Percentiles rank a stretch among this genome's conserved stretches.
Evolutionary conservation across 2,329 filamentous ascomycete genomes (phyloP).

Genomic region (Thelonectria olida): DNA sequence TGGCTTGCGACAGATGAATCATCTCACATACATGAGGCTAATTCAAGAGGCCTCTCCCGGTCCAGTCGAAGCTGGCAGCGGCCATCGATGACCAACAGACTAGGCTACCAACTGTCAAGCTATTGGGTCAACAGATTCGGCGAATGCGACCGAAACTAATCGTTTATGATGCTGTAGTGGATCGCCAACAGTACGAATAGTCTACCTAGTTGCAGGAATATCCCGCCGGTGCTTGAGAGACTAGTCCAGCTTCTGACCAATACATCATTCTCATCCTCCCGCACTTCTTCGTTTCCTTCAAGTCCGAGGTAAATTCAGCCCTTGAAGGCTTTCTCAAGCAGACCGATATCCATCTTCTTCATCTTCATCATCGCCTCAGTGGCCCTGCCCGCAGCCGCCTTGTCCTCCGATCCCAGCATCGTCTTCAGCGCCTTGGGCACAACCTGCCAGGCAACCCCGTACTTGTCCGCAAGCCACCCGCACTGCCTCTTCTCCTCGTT

Average conservation of each 20-base stretch:
- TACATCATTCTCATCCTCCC: not conserved
- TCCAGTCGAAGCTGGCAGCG: not conserved
- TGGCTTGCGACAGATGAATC: not conserved
- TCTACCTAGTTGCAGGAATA: not conserved
- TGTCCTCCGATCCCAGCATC: conserved; percentile 46
- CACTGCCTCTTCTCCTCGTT: conserved; percentile 49
- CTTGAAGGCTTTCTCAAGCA: conserved; percentile 46
- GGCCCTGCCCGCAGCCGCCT: conserved; percentile 43
- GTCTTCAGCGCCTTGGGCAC: conserved; percentile 49
- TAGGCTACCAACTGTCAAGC: not conserved
- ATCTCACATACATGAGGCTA: not conserved
- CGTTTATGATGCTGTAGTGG: not conserved
- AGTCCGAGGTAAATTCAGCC: conserved; percentile 4
- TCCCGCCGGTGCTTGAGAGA: no score
- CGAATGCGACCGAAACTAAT: not conserved
- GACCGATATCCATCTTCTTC: conserved; percentile 54
- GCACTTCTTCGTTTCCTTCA: not conserved
- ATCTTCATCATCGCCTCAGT: conserved; percentile 51
- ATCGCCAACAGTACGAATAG: not conserved
- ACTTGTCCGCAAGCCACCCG: conserved; percentile 57
- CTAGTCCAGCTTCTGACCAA: not conserved
- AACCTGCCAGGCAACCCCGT: conserved; percentile 58
- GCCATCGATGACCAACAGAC: no score
- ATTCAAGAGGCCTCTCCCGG: not conserved
- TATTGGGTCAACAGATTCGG: not conserved